These are phyloP conservation scores for Sphaerosporella brunnea DNA, from an alignment of 495 filamentous ascomycete genomes.

Conservation along the genomic window DNA sequence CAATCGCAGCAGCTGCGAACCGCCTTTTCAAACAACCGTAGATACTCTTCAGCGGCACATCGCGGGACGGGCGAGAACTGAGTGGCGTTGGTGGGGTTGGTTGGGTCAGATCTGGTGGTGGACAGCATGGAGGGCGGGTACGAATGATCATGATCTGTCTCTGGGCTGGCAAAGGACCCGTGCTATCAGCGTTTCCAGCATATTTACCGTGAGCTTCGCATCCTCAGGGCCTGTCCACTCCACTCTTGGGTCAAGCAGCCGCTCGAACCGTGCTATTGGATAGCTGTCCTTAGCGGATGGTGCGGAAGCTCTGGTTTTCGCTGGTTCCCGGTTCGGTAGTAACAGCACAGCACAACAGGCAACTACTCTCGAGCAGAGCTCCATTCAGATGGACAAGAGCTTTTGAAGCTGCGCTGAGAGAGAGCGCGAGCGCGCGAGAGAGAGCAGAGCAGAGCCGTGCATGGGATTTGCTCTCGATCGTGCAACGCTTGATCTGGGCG, in stretches of 20 bases:
- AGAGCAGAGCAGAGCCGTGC: too few relatives aligned
- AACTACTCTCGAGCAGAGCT: neutral
- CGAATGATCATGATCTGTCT: neutral
- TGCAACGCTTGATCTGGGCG: too few relatives aligned
- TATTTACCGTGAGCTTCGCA: neutral
- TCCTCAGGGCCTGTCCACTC: neutral
- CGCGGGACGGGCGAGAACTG: neutral
- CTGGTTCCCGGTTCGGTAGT: neutral
- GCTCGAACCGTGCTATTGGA: slow-evolving; percentile 4
- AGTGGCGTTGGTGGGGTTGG: neutral
- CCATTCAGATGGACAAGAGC: neutral
- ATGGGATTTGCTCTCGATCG: too few relatives aligned
- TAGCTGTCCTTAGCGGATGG: slow-evolving; percentile 1
- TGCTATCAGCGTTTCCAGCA: neutral
- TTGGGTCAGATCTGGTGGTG: too few relatives aligned
- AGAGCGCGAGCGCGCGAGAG: too few relatives aligned
- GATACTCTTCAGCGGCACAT: slow-evolving; percentile 8
- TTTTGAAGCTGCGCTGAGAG: too few relatives aligned
- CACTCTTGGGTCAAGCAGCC: slow-evolving; percentile 3
- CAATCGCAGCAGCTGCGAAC: too few relatives aligned
- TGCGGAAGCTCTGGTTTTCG: neutral
- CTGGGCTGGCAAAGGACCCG: neutral
- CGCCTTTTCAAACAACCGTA: slow-evolving; percentile 2
- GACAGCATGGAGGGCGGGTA: too few relatives aligned
- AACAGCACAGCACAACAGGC: neutral